These are phyloP conservation scores for Micractinium sp. DNA, from an alignment of 139 green algal species.

Conservation along the genomic window DNA sequence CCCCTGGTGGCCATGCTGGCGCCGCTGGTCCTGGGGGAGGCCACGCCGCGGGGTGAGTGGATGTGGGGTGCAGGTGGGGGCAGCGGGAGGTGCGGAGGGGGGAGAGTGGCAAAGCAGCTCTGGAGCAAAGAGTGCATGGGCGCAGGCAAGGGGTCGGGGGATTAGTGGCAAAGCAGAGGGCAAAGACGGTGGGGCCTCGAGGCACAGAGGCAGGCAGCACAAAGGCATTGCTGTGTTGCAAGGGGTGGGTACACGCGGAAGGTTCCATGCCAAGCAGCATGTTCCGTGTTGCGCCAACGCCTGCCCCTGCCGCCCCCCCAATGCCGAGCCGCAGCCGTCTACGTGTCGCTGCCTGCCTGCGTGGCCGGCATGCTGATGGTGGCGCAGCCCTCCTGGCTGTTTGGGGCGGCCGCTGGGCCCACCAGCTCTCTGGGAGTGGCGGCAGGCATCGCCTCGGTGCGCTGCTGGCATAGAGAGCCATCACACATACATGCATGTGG, in stretches of 20 bases:
- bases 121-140: too few relatives aligned
- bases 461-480: not conserved
- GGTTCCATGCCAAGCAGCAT: too few relatives aligned
- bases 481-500: not conserved
- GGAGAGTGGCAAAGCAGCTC: too few relatives aligned
- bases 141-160: not conserved
- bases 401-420: not conserved
- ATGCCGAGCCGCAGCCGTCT: not conserved
- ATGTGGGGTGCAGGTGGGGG: too few relatives aligned
- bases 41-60: not conserved
- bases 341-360: not conserved
- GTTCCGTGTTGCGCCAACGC: not conserved
- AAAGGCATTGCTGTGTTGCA: too few relatives aligned
- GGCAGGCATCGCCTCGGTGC: not conserved
- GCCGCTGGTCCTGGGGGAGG: not conserved
- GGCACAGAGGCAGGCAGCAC: too few relatives aligned
- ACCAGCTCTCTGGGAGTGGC: conserved; percentile 1
- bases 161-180: not conserved
- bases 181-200: too few relatives aligned
- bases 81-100: too few relatives aligned
- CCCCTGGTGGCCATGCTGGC: conserved; percentile 1
- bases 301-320: not conserved
- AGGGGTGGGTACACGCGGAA: too few relatives aligned
- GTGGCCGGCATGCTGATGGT: conserved; percentile 21
- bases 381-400: conserved; percentile 16